Evolutionary conservation across 2,329 filamentous ascomycete genomes (phyloP), one percentile per base, ranked within the genome.

Genomic region (Whalleya microplaca): DNA sequence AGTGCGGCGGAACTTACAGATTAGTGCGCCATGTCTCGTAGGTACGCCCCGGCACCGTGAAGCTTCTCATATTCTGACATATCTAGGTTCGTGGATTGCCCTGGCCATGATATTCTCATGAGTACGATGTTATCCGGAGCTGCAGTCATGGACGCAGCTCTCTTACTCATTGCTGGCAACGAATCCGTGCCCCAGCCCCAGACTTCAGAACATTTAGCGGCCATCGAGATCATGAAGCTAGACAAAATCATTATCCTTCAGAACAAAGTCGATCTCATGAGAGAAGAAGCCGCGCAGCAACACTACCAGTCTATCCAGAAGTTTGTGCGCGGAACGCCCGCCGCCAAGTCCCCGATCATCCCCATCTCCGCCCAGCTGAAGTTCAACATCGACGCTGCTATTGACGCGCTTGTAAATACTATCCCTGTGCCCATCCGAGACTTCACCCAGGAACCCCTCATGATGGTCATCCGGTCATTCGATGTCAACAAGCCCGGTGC

Each of bases 51-150:
- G 8, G 9, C 14, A 16, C 47, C 21, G 21, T 41, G 47, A 50
- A 18, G n/a, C 53, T 46, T 46, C 37, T 48, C 47, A 29, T 32
- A 27, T 27, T 55, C 51, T 63, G 40, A 58, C 29, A 27, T 32
- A 60, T 67, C 51, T 65, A 94, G 91, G 16, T 99, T 98, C 75
- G 95, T 98, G 67, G 95, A 98, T 78, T 98, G 95, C 83, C 95
- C 95, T 55, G 95, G 95, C 77, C 95, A 99, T 91, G 95, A 99
- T 80, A 99, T 99, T 92, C 93, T 99, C 76, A 99, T 99, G 95
- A 98, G 94, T 79, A 99, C 95, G 70, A 99, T 99, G 95, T 88
- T 99, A 83, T 99, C 95, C 72, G 95, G 95, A 72, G 95, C 95
- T 69, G 95, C 95, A 64, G 95, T 99, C 84, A 99, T 99, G 95